Evolutionary conservation across 2,329 filamentous ascomycete genomes (phyloP).

Genomic region (Phaeosphaeriaceae sp.): DNA sequence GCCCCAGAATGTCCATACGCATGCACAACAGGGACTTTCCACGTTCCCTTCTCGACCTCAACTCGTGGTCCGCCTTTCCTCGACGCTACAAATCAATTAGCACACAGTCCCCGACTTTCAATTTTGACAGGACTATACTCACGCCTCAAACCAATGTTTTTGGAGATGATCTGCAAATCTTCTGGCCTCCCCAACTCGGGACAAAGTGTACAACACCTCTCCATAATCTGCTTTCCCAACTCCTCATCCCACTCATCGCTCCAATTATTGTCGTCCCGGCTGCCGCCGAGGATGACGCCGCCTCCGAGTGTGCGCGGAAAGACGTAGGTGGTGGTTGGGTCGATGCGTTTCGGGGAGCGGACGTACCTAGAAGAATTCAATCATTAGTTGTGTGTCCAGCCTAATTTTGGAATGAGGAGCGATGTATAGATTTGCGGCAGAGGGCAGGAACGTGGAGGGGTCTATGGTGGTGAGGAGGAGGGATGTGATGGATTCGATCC

Average conservation of each 20-base stretch:
- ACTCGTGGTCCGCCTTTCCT: conserved; percentile 77
- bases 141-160: conserved; percentile 81
- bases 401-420: no score
- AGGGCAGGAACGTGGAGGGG: no score
- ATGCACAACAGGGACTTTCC: conserved; percentile 67
- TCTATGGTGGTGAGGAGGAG: background rate
- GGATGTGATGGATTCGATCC: background rate
- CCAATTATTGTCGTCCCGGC: conserved; percentile 82
- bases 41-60: conserved; percentile 70
- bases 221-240: conserved; percentile 83
- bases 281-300: conserved; percentile 85
- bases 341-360: conserved; percentile 52
- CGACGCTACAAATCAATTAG: conserved; percentile 55
- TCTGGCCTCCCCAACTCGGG: conserved; percentile 74
- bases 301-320: conserved; percentile 65
- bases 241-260: conserved; percentile 79
- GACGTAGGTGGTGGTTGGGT: conserved; percentile 54
- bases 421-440: no score
- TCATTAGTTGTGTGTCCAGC: no score
- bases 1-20: conserved; percentile 83
- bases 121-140: conserved; percentile 25
- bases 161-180: conserved; percentile 77
- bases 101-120: no score
- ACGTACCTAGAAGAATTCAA: conserved; percentile 41
- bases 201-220: conserved; percentile 70